Percentiles rank a stretch among this genome's conserved stretches.
These are phyloP conservation scores for Colletotrichum eremochloae DNA, from an alignment of 2,329 filamentous ascomycete genomes.

Conservation along the genomic window DNA sequence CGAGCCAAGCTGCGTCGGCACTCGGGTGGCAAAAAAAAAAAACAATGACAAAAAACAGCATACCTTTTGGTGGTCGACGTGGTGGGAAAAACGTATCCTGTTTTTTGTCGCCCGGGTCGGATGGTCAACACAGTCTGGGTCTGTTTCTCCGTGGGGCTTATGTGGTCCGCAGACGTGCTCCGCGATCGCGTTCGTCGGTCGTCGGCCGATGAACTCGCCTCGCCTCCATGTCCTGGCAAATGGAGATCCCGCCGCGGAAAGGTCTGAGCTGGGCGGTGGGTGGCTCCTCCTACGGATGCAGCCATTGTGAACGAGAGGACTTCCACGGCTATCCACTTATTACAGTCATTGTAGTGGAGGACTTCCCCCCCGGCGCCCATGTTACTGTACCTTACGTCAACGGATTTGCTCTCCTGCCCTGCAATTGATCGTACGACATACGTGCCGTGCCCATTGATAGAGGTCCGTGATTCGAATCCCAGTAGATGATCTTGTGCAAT, in stretches of 20 bases:
- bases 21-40: too few species aligned
- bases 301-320: constrained; percentile 4
- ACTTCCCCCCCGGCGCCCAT: neutral
- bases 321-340: constrained; percentile 9
- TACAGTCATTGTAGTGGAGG: neutral
- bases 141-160: constrained; percentile 14
- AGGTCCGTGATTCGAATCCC: too few species aligned
- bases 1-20: constrained; percentile 16
- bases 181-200: neutral
- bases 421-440: constrained; percentile 15
- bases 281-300: constrained; percentile 21
- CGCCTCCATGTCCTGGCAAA: neutral
- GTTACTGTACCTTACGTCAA: neutral
- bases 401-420: constrained; percentile 12
- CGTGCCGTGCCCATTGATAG: neutral
- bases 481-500: constrained; percentile 7
- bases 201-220: constrained; percentile 15
- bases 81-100: too few species aligned
- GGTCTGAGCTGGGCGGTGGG: constrained; percentile 3
- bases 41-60: too few species aligned
- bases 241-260: constrained; percentile 11
- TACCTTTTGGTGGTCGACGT: too few species aligned
- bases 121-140: neutral
- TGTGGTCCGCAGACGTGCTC: too few species aligned
- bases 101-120: too few species aligned